Percentiles rank a stretch among this genome's conserved stretches.
phyloP scores from a whole-genome alignment of 1,139 yeast genomes.

The Kodamaea sp. region DNA sequence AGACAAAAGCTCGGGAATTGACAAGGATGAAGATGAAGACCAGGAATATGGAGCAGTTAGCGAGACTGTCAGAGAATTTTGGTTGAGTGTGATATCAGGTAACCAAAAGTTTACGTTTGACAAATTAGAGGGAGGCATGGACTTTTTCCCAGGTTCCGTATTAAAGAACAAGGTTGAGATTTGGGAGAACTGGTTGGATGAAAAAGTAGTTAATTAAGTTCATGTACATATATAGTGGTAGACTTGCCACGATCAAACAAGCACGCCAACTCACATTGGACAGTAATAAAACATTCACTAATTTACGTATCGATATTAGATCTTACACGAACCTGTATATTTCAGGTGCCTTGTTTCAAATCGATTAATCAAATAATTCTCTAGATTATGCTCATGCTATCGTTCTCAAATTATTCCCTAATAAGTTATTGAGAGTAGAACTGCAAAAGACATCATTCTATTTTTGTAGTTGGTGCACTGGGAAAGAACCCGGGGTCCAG shows the following conservation, averaged over 20 bases:
- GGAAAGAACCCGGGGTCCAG: constrained; percentile 54
- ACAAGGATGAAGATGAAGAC: constrained; percentile 32
- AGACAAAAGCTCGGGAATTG: constrained; percentile 33
- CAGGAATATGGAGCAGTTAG: constrained; percentile 26
- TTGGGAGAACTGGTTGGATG: constrained; percentile 83
- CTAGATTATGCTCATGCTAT: too few relatives aligned
- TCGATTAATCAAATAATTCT: too few relatives aligned
- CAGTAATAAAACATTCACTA: too few relatives aligned
- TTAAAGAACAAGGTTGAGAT: constrained; percentile 50
- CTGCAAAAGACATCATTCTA: constrained; percentile 5
- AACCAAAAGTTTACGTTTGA: constrained; percentile 53
- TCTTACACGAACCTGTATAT: too few relatives aligned
- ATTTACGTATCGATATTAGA: too few relatives aligned
- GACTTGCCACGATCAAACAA: too few relatives aligned
- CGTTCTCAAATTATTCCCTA: too few relatives aligned
- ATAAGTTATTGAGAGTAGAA: too few relatives aligned
- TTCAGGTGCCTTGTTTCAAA: too few relatives aligned
- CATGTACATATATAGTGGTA: too few relatives aligned
- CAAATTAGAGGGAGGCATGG: constrained; percentile 72
- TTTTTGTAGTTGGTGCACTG: constrained; percentile 42
- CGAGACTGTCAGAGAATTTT: constrained; percentile 36
- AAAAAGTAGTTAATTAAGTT: constrained; percentile 60
- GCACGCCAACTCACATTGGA: too few relatives aligned
- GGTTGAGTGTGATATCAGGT: constrained; percentile 47
- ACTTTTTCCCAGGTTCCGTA: constrained; percentile 71